Conservation (phyloP, 208 protist species). For the Endotrypanum monterogeii region DNA sequence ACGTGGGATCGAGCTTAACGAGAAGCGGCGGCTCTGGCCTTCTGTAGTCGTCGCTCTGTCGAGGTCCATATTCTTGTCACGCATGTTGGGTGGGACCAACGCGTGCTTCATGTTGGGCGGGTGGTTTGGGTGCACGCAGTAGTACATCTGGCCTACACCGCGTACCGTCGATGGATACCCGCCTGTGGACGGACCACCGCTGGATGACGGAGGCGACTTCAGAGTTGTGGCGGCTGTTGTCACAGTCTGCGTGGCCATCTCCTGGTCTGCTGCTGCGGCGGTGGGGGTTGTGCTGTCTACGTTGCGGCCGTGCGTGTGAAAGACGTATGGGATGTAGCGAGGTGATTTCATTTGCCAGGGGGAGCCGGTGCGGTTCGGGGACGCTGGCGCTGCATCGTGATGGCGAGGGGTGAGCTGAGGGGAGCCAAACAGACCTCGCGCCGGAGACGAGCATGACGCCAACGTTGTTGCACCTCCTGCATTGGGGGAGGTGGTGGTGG, state of each 20-base stretch:
- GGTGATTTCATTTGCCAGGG: not conserved
- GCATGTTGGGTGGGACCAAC: constrained; percentile 21
- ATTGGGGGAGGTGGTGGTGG: not conserved
- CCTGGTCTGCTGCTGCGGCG: not conserved
- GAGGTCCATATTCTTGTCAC: not conserved
- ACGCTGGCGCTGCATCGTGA: not conserved
- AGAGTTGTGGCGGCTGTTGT: not conserved
- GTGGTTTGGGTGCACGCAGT: constrained; percentile 12
- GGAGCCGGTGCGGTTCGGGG: not conserved
- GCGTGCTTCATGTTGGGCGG: constrained; percentile 8
- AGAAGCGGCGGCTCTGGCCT: constrained; percentile 1
- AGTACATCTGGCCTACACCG: constrained; percentile 9
- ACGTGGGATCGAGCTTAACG: not conserved
- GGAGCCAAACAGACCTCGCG: not conserved
- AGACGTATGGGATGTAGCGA: constrained; percentile 8
- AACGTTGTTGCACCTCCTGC: not conserved
- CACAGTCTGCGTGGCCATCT: not conserved
- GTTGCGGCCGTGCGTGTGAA: constrained; percentile 6
- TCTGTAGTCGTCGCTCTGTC: not conserved
- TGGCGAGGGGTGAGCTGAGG: constrained; percentile 8
- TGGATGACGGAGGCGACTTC: constrained; percentile 19
- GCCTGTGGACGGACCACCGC: constrained; percentile 9
- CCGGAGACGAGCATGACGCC: not conserved
- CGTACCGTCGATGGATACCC: constrained; percentile 3
- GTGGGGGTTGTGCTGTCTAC: not conserved